Conservation (phyloP, 2,329 filamentous ascomycete genomes). For the Exophiala viscosa region DNA sequence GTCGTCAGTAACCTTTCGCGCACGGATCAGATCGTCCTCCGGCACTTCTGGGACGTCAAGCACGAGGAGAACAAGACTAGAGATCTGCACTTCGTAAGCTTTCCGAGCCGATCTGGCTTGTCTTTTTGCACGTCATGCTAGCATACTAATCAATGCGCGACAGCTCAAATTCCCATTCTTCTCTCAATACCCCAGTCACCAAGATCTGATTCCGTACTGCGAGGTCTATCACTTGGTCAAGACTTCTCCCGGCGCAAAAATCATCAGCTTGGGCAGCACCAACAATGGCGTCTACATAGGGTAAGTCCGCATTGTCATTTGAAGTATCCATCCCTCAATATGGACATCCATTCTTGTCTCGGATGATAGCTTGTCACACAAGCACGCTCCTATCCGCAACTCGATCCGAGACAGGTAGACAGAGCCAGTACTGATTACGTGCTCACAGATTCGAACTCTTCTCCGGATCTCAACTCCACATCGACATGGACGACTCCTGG, state of each 20-base stretch:
- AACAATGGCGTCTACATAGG: constrained; percentile 27
- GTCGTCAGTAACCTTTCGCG: constrained; percentile 22
- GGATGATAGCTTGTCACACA: neutral
- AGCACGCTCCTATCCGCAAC: no score
- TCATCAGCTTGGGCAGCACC: constrained; percentile 26
- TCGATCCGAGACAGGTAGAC: no score
- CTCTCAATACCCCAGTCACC: constrained; percentile 20
- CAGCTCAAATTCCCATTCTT: constrained; percentile 29
- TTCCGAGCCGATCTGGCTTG: neutral
- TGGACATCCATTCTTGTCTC: neutral
- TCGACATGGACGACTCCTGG: constrained; percentile 30
- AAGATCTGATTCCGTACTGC: constrained; percentile 27
- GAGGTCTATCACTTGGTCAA: constrained; percentile 29
- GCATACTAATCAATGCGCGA: neutral
- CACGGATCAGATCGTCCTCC: constrained; percentile 28
- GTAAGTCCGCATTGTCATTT: constrained; percentile 16
- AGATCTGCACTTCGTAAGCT: constrained; percentile 28
- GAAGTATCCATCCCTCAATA: neutral
- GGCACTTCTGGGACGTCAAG: constrained; percentile 29
- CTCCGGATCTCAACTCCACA: constrained; percentile 28
- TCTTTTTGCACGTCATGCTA: no score
- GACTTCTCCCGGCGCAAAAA: constrained; percentile 27
- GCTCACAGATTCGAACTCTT: constrained; percentile 27
- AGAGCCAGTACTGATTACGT: neutral
- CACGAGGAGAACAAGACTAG: constrained; percentile 25